Evolutionary conservation across 2,329 filamentous ascomycete species (phyloP).

Genomic region (Fusarium sp.): DNA sequence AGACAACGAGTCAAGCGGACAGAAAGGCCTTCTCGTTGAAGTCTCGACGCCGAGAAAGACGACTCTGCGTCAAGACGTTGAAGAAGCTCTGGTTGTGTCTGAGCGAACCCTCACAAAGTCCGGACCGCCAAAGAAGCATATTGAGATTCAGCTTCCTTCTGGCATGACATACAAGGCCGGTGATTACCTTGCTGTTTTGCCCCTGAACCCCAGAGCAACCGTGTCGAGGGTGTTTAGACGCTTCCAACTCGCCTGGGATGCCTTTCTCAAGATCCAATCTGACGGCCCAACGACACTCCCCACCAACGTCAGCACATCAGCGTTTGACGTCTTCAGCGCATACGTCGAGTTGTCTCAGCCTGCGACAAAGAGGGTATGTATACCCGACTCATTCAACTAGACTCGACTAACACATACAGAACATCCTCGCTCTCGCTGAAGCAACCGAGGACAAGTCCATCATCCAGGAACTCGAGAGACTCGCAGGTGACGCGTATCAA

Average conservation of each 20-base stretch:
- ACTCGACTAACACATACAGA: constrained; percentile 41
- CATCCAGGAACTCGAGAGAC: constrained; percentile 56
- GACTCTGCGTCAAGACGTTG: constrained; percentile 42
- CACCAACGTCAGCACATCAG: constrained; percentile 66
- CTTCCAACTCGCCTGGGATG: constrained; percentile 77
- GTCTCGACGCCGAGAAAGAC: constrained; percentile 40
- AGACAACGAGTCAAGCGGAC: constrained; percentile 7
- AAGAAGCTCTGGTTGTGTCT: constrained; percentile 40
- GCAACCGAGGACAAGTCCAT: constrained; percentile 59
- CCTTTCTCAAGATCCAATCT: constrained; percentile 69
- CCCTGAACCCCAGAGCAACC: constrained; percentile 72
- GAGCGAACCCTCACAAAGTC: constrained; percentile 39
- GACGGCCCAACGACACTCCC: constrained; percentile 65
- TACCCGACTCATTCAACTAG: background rate
- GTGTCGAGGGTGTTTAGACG: constrained; percentile 72
- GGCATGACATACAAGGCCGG: constrained; percentile 75
- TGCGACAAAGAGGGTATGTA: constrained; percentile 71
- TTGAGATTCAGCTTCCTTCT: constrained; percentile 74
- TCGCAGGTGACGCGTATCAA: constrained; percentile 61
- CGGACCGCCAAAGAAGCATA: constrained; percentile 65
- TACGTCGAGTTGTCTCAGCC: constrained; percentile 80
- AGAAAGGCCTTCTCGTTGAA: constrained; percentile 36
- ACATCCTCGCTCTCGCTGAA: constrained; percentile 58
- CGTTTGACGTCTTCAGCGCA: constrained; percentile 71
- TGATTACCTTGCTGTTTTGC: constrained; percentile 80